Percentiles rank a stretch among this genome's conserved stretches.
phyloP scores from a whole-genome alignment of 306 rosid genomes.

The Dalbergia cochinchinensis region DNA sequence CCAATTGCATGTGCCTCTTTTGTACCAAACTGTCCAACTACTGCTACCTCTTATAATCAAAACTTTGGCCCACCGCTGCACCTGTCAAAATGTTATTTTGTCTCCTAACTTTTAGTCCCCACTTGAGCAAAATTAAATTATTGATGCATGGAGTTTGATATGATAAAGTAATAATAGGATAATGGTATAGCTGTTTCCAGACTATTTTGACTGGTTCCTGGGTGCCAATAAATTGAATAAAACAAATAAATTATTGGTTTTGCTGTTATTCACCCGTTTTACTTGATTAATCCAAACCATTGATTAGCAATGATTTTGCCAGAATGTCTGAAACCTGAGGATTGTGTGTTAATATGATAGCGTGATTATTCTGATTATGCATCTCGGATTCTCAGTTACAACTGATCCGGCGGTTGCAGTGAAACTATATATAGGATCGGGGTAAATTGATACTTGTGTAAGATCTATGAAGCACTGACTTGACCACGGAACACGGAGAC shows the following conservation, averaged over 20 bases:
- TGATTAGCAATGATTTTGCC: constrained; percentile 7
- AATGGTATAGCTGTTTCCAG: constrained; percentile 42
- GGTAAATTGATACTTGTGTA: neutral
- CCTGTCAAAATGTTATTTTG: constrained; percentile 55
- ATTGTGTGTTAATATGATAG: constrained; percentile 1
- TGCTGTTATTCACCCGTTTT: constrained; percentile 30
- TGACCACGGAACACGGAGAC: no score
- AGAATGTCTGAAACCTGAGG: constrained; percentile 4
- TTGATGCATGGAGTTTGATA: constrained; percentile 50
- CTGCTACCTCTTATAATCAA: constrained; percentile 48
- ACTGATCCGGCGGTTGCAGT: constrained; percentile 22
- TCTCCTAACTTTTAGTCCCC: constrained; percentile 46
- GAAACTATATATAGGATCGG: constrained; percentile 2
- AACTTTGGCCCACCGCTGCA: constrained; percentile 59
- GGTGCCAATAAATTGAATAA: constrained; percentile 38
- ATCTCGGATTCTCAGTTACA: constrained; percentile 6
- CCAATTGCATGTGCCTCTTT: constrained; percentile 64
- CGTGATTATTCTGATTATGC: neutral
- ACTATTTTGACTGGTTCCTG: constrained; percentile 41
- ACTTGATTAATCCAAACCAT: constrained; percentile 16
- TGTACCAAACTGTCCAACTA: constrained; percentile 64
- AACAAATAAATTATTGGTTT: neutral
- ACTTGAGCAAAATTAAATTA: constrained; percentile 48
- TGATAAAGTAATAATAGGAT: constrained; percentile 24
- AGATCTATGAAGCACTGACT: no score